A percentile compares a stretch with the other conserved stretches of the same genome.
phyloP scores from a whole-genome alignment of 139 green algal species.

The Coelastrella sp. region DNA sequence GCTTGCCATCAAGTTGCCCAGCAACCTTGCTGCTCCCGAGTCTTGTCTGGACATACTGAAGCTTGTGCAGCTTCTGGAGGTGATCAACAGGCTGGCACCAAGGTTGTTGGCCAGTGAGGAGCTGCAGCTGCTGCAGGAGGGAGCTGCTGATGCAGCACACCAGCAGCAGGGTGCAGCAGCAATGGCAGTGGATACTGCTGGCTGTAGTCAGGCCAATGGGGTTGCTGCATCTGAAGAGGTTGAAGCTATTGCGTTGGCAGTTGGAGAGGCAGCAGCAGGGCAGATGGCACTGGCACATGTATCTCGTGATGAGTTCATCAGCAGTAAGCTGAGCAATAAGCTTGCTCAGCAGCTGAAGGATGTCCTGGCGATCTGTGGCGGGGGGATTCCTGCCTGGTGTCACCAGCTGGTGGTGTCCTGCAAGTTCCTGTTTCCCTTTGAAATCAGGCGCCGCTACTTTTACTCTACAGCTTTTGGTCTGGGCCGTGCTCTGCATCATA shows the following conservation, averaged over 20 bases:
- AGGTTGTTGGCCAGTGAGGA: constrained; percentile 39
- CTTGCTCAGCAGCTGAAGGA: constrained; percentile 93
- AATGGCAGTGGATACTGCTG: not conserved
- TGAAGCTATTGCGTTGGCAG: constrained; percentile 4
- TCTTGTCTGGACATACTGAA: constrained; percentile 64
- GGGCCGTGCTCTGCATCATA: constrained; percentile 86
- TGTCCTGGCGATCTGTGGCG: constrained; percentile 90
- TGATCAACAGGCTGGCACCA: constrained; percentile 67
- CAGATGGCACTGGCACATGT: constrained; percentile 54
- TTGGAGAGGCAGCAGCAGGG: not conserved
- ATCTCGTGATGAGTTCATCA: constrained; percentile 83
- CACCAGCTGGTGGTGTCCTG: constrained; percentile 66
- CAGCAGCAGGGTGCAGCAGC: not conserved
- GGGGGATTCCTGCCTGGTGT: constrained; percentile 87
- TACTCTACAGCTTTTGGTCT: constrained; percentile 92
- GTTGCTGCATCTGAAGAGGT: constrained; percentile 1
- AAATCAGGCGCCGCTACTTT: constrained; percentile 87
- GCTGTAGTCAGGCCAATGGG: not conserved
- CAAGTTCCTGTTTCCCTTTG: constrained; percentile 94
- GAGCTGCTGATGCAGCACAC: not conserved
- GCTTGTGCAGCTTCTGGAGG: constrained; percentile 82
- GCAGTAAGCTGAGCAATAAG: constrained; percentile 90
- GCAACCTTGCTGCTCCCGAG: constrained; percentile 45
- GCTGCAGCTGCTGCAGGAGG: constrained; percentile 32
- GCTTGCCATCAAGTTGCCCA: constrained; percentile 58